Conservation (phyloP, 225 moss, liverwort and hornwort species). For the Ulota crispa region DNA sequence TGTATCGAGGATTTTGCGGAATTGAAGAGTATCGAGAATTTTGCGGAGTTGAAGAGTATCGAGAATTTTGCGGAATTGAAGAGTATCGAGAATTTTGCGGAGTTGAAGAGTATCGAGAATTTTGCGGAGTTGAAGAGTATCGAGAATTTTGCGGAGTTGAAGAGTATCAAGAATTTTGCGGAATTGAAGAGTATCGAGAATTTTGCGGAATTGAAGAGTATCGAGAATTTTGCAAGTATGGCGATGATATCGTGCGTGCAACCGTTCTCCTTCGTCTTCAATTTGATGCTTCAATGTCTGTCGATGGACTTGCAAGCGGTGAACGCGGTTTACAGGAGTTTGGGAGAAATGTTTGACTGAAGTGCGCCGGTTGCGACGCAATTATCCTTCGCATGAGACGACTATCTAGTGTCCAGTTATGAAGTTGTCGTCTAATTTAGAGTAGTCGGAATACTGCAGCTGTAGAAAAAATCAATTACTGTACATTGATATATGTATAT, state of each 20-base stretch:
- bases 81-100: background rate
- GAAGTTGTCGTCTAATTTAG: background rate
- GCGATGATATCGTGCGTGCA: background rate
- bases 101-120: background rate
- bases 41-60: background rate
- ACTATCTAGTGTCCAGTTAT: background rate
- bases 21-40: background rate
- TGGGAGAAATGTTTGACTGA: background rate
- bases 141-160: background rate
- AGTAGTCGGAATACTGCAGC: background rate
- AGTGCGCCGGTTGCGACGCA: background rate
- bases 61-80: background rate
- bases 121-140: background rate
- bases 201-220: background rate
- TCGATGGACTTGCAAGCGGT: conserved; percentile 27
- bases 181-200: background rate
- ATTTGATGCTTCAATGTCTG: background rate
- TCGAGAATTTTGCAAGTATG: background rate
- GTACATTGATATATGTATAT: background rate
- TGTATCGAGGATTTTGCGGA: background rate
- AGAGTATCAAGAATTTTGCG: background rate
- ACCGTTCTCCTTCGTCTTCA: background rate
- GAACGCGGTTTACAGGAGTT: conserved; percentile 15
- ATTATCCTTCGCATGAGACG: background rate
- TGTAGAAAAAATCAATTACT: background rate